Evolutionary conservation across 2,329 filamentous ascomycete genomes (phyloP).

Genomic region (Fusarium sp.): DNA sequence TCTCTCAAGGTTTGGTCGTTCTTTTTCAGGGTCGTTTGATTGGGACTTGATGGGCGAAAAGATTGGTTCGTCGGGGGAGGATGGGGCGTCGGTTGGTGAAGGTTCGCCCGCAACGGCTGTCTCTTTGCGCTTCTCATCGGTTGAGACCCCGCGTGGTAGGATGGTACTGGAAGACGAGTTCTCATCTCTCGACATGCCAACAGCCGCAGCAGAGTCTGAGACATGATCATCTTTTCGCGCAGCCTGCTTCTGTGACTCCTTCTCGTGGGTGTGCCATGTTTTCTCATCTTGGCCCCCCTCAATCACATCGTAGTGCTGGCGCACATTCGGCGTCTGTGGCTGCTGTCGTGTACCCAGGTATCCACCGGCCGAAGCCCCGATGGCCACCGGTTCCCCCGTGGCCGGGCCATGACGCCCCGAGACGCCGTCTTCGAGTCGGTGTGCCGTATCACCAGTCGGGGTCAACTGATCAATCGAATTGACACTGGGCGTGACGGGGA

Average conservation of each 20-base stretch:
- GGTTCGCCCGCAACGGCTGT: not conserved
- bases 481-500: slow-evolving; percentile 39
- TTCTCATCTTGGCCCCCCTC: not conserved
- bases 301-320: not conserved
- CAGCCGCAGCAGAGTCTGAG: not conserved
- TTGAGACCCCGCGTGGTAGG: not conserved
- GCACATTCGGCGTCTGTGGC: not conserved
- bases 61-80: slow-evolving; percentile 22
- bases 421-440: slow-evolving; percentile 29
- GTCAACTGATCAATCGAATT: slow-evolving; percentile 21
- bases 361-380: slow-evolving; percentile 1
- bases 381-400: slow-evolving; percentile 10
- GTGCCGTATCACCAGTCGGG: slow-evolving; percentile 7
- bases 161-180: not conserved
- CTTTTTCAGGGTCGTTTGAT: slow-evolving; percentile 23
- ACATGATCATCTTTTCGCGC: not conserved
- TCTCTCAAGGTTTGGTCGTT: slow-evolving; percentile 34
- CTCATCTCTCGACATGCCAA: not conserved
- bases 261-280: not conserved
- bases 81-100: slow-evolving; percentile 6
- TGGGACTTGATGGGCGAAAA: slow-evolving; percentile 47
- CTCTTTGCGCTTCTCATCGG: slow-evolving; percentile 2
- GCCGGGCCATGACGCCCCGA: slow-evolving; percentile 7
- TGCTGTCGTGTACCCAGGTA: slow-evolving; percentile 4
- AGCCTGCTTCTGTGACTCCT: not conserved